Conservation (phyloP, 2,329 filamentous ascomycete genomes). For the Ophiostoma australiae region DNA sequence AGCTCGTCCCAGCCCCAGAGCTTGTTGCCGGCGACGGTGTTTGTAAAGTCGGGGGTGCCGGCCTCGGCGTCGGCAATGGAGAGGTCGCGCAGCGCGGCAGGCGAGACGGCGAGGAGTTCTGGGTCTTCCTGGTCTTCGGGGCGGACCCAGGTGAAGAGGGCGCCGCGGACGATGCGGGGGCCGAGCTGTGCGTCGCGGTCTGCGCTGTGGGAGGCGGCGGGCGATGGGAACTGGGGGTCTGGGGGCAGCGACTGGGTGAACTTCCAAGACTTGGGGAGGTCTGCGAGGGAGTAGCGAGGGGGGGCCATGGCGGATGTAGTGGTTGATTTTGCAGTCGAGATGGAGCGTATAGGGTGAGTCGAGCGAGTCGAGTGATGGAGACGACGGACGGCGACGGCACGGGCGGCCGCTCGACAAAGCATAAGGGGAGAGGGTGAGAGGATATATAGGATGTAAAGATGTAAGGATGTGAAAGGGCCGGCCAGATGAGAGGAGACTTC, state of each 20-base stretch:
- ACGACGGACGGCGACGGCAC: conserved; percentile 12
- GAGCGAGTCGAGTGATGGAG: not conserved
- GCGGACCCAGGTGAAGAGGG: conserved; percentile 85
- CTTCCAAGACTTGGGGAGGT: conserved; percentile 61
- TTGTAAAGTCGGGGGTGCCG: conserved; percentile 66
- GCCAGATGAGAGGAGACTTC: rapidly evolving
- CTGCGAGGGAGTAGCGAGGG: conserved; percentile 41
- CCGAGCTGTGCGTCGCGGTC: conserved; percentile 65
- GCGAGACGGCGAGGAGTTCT: conserved; percentile 76
- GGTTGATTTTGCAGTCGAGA: not conserved
- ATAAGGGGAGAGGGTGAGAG: conserved; percentile 10
- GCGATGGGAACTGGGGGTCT: conserved; percentile 74
- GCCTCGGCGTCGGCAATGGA: conserved; percentile 66
- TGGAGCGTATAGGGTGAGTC: not conserved
- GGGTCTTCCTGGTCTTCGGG: conserved; percentile 67
- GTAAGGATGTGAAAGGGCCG: not conserved
- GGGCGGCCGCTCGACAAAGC: conserved; percentile 19
- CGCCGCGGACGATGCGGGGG: conserved; percentile 77
- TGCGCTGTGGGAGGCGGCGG: conserved; percentile 73
- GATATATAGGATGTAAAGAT: not conserved
- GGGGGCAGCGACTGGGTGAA: conserved; percentile 65
- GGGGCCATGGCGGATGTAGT: conserved; percentile 28
- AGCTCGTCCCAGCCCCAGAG: conserved; percentile 66
- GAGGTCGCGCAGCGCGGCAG: conserved; percentile 73
- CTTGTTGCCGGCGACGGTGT: conserved; percentile 75